Percentiles rank a stretch among this genome's conserved stretches.
Conservation (phyloP, 2,329 filamentous ascomycete genomes). For the Cryphonectria japonica region DNA sequence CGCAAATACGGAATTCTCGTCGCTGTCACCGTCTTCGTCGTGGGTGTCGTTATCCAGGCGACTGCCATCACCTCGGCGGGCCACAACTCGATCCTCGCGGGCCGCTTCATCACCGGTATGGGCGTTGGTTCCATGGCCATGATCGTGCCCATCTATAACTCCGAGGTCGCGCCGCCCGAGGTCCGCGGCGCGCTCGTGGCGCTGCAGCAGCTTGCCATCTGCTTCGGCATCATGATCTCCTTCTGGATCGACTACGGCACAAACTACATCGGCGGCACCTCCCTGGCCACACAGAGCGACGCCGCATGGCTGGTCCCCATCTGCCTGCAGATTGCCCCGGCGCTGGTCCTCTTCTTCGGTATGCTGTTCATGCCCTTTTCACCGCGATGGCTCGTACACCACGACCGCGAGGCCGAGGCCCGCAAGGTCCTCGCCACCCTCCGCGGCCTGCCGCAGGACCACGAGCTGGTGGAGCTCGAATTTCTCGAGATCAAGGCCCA, state of each 20-base stretch:
- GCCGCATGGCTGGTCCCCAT: slow-evolving; percentile 77
- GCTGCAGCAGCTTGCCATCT: slow-evolving; percentile 57
- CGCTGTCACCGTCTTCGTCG: slow-evolving; percentile 66
- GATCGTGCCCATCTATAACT: slow-evolving; percentile 57
- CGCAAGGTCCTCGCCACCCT: slow-evolving; percentile 65
- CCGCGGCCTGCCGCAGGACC: slow-evolving; percentile 61
- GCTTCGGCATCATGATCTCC: slow-evolving; percentile 66
- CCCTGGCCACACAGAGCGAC: slow-evolving; percentile 57
- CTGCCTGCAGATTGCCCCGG: slow-evolving; percentile 71
- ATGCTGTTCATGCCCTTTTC: slow-evolving; percentile 83
- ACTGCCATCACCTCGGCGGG: slow-evolving; percentile 61
- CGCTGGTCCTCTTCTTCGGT: slow-evolving; percentile 66
- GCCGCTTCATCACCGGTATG: slow-evolving; percentile 55
- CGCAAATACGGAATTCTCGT: slow-evolving; percentile 72
- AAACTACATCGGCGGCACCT: slow-evolving; percentile 65
- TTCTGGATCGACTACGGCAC: slow-evolving; percentile 69
- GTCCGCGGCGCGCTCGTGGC: slow-evolving; percentile 53
- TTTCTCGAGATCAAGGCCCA: slow-evolving; percentile 85
- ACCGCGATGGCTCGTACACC: slow-evolving; percentile 75
- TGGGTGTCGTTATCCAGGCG: slow-evolving; percentile 72
- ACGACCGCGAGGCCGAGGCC: slow-evolving; percentile 70
- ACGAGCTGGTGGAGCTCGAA: slow-evolving; percentile 74
- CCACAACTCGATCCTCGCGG: slow-evolving; percentile 36
- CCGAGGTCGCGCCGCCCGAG: slow-evolving; percentile 52
- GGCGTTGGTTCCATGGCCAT: slow-evolving; percentile 71